Evolutionary conservation across 176 grass and related monocot species (phyloP).

Genomic region (Paspalum notatum): DNA sequence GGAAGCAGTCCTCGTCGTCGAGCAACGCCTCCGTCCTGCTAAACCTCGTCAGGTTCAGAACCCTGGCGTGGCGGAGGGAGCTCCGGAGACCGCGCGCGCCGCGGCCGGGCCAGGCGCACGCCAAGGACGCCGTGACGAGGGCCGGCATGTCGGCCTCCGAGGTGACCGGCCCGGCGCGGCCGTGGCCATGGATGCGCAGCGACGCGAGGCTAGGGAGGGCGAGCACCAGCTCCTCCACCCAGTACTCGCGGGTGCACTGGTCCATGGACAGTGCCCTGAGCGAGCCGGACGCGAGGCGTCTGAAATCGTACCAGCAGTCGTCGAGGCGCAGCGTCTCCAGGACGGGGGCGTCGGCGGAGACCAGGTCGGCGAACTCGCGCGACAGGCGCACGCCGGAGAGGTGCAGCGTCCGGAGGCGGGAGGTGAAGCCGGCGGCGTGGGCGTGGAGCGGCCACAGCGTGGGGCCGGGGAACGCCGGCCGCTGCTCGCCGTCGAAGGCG

Average conservation of each 20-base stretch:
- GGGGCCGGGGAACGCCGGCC: too few species aligned
- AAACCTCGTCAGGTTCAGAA: background rate
- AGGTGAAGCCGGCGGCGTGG: background rate
- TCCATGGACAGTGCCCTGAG: constrained; percentile 14
- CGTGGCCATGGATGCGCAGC: background rate
- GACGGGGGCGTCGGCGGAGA: background rate
- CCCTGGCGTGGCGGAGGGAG: background rate
- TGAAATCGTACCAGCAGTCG: background rate
- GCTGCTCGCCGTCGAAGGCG: too few species aligned
- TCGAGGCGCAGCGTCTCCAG: constrained; percentile 13
- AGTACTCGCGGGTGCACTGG: background rate
- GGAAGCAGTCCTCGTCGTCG: background rate
- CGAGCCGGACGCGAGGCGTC: background rate
- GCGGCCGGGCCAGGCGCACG: background rate
- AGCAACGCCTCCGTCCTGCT: background rate
- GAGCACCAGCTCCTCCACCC: background rate
- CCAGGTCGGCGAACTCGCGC: too few species aligned
- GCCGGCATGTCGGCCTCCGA: background rate
- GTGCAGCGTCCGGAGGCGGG: constrained; percentile 2
- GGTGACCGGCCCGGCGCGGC: background rate
- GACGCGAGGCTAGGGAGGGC: background rate
- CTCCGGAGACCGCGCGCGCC: constrained; percentile 1
- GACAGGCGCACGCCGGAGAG: background rate
- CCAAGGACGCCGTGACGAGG: background rate
- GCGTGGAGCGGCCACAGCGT: background rate